A percentile compares a stretch with the other conserved stretches of the same genome.
These are phyloP conservation scores for Globisporangium apiculatum DNA, from an alignment of 352 stramenopile genomes.

Conservation along the genomic window DNA sequence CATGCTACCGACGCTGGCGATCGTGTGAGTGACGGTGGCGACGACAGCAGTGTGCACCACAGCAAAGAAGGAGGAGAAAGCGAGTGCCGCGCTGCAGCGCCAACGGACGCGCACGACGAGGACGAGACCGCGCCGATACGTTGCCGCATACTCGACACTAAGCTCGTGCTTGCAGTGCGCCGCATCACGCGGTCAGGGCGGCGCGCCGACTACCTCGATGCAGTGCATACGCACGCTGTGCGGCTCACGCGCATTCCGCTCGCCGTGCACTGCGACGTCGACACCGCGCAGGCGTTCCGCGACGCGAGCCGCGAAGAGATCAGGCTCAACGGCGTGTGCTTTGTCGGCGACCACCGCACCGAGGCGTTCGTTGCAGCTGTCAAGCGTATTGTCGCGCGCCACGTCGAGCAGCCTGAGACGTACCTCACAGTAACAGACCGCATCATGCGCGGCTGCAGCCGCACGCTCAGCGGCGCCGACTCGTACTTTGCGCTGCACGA, in stretches of 20 bases:
- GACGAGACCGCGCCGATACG: background rate
- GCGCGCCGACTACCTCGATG: conserved; percentile 51
- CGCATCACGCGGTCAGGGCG: conserved; percentile 28
- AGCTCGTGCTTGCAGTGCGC: conserved; percentile 32
- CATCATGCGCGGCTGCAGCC: conserved; percentile 64
- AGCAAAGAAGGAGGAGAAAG: background rate
- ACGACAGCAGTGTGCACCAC: too few species aligned
- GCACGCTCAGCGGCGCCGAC: conserved; percentile 67
- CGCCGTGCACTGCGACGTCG: conserved; percentile 47
- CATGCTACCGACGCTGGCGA: background rate
- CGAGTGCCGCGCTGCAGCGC: background rate
- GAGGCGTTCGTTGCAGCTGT: conserved; percentile 68
- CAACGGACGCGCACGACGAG: background rate
- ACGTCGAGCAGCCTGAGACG: conserved; percentile 36
- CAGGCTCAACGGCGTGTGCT: conserved; percentile 63
- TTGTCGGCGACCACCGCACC: conserved; percentile 64
- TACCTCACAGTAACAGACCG: conserved; percentile 46
- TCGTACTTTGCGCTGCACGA: conserved; percentile 73
- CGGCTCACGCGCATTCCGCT: conserved; percentile 42
- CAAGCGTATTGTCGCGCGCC: conserved; percentile 56
- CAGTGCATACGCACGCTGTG: conserved; percentile 18
- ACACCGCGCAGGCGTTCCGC: conserved; percentile 63
- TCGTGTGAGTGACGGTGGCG: background rate
- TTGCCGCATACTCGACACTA: conserved; percentile 27
- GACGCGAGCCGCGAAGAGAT: conserved; percentile 68